Percentiles rank a stretch among this genome's conserved stretches.
Conservation (phyloP, 371 early-diverging fungal species). For the Mucor velutinosus region DNA sequence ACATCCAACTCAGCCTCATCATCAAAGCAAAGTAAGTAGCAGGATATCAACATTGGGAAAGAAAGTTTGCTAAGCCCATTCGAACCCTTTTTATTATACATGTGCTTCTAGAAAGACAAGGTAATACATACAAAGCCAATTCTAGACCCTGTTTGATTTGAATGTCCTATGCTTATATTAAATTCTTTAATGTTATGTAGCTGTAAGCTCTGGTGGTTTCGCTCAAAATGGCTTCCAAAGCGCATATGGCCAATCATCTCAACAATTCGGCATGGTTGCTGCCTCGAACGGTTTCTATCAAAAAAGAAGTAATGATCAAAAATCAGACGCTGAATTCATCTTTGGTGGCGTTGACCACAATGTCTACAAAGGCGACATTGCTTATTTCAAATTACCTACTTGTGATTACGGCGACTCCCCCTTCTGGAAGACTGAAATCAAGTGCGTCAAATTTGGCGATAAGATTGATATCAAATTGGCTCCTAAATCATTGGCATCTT, state of each 20-base stretch:
- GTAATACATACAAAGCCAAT: conserved; percentile 1
- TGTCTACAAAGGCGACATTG: conserved; percentile 45
- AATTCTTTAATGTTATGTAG: conserved; percentile 8
- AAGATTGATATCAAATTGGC: conserved; percentile 42
- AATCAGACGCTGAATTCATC: conserved; percentile 40
- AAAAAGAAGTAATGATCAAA: conserved; percentile 35
- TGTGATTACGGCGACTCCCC: conserved; percentile 45
- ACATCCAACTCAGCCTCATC: conserved; percentile 28
- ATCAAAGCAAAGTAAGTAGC: conserved; percentile 16
- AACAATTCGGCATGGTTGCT: conserved; percentile 39
- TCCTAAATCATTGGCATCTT: conserved; percentile 37
- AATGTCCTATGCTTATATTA: conserved; percentile 8
- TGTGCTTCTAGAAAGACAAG: conserved; percentile 7
- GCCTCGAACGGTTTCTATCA: conserved; percentile 30
- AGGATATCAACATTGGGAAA: not conserved
- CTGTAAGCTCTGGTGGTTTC: conserved; percentile 22
- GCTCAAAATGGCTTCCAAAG: conserved; percentile 41
- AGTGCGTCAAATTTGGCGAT: conserved; percentile 41
- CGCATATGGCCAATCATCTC: conserved; percentile 28
- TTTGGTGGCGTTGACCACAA: conserved; percentile 50
- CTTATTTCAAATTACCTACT: conserved; percentile 43
- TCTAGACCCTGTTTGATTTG: conserved; percentile 10
- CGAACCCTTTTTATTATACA: conserved; percentile 1
- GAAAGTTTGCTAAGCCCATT: conserved; percentile 7
- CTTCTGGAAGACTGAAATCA: conserved; percentile 50